A percentile compares a stretch with the other conserved stretches of the same genome.
These are phyloP conservation scores for Syzygium oleosum DNA, from an alignment of 345 rosid genomes.

Conservation along the genomic window DNA sequence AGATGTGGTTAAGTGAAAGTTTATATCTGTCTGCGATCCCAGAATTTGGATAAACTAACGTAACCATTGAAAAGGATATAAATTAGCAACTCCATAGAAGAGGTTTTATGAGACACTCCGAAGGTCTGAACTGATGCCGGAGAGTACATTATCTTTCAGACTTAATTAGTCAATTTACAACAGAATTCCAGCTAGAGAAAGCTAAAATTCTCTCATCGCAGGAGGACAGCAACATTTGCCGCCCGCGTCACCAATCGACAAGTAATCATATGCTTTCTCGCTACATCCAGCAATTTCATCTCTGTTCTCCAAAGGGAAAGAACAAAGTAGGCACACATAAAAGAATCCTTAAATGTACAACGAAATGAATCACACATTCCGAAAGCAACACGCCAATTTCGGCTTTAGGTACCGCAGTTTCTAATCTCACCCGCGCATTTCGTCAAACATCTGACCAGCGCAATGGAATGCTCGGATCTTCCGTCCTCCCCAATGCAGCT, in stretches of 20 bases:
- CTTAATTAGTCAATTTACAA: neutral
- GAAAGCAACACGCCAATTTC: neutral
- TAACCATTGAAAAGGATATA: neutral
- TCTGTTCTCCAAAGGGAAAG: constrained; percentile 14
- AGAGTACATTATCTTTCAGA: neutral
- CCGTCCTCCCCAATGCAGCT: neutral
- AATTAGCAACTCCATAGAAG: neutral
- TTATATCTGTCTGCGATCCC: neutral
- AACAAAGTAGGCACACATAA: neutral
- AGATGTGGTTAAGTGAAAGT: neutral
- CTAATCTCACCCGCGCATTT: neutral
- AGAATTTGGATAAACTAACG: neutral
- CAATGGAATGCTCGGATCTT: neutral
- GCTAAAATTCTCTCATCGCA: constrained; percentile 18
- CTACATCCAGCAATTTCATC: constrained; percentile 96
- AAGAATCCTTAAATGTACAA: no score
- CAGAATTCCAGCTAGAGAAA: neutral
- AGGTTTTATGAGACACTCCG: neutral
- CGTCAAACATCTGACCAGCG: neutral
- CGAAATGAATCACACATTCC: no score
- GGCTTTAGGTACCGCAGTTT: neutral
- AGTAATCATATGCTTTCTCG: constrained; percentile 86
- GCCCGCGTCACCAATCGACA: constrained; percentile 54
- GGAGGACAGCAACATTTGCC: constrained; percentile 61
- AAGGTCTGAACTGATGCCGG: neutral